Conservation (phyloP, 1,139 yeast genomes). For the Blastobotrys indianensis region DNA sequence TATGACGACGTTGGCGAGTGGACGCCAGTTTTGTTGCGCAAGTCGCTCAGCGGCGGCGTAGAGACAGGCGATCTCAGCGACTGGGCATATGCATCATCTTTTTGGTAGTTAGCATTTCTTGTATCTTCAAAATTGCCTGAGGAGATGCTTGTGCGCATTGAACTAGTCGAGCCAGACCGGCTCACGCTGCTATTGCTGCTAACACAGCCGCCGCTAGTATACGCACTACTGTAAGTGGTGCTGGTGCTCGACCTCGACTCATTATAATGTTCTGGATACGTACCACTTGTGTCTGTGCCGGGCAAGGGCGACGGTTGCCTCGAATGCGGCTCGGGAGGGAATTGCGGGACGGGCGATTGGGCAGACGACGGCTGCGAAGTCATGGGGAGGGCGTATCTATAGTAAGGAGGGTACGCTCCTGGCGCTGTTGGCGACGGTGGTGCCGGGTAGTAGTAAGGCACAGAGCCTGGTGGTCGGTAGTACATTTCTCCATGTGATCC, state of each 20-base stretch:
- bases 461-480: conserved; percentile 6
- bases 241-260: not conserved
- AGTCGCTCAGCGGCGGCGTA: conserved; percentile 4
- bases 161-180: not conserved
- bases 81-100: not conserved
- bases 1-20: conserved; percentile 1
- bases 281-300: too few relatives aligned
- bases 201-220: conserved; percentile 3
- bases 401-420: conserved; percentile 1
- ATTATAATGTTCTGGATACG: too few relatives aligned
- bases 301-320: too few relatives aligned
- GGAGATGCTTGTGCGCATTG: not conserved
- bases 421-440: conserved; percentile 9
- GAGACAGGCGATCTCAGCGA: conserved; percentile 3
- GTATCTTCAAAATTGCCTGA: not conserved
- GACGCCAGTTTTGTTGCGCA: not conserved
- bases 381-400: conserved; percentile 3
- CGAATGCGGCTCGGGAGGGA: too few relatives aligned
- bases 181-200: not conserved
- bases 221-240: conserved; percentile 1
- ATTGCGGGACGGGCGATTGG: too few relatives aligned
- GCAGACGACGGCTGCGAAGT: too few relatives aligned
- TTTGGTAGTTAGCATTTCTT: not conserved
- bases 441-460: conserved; percentile 9
- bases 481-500: conserved; percentile 4